These are phyloP conservation scores for Cladosporium sp. DNA, from an alignment of 2,329 filamentous ascomycete species.

Conservation along the genomic window DNA sequence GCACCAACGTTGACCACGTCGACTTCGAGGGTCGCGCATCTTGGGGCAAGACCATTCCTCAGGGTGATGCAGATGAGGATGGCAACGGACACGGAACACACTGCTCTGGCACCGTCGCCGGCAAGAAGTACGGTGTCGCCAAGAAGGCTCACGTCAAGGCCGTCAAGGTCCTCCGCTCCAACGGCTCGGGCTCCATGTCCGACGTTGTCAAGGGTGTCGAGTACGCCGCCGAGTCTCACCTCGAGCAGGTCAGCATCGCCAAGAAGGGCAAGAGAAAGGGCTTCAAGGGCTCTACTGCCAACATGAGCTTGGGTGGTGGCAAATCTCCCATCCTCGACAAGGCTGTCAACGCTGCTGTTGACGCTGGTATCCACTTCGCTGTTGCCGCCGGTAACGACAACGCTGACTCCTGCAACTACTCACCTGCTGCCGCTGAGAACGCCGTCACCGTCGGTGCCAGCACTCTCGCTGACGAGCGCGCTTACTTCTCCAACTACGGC, in stretches of 20 bases:
- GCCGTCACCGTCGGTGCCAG: slow-evolving; percentile 96
- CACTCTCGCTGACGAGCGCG: slow-evolving; percentile 89
- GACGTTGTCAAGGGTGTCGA: slow-evolving; percentile 99
- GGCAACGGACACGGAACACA: slow-evolving; percentile 99
- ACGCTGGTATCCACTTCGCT: slow-evolving; percentile 92
- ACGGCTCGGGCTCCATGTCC: slow-evolving; percentile 97
- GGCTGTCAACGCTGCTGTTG: slow-evolving; percentile 90
- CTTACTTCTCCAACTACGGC: slow-evolving; percentile 99
- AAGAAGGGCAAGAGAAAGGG: slow-evolving; percentile 89
- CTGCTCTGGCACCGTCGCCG: slow-evolving; percentile 96
- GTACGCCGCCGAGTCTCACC: slow-evolving; percentile 81
- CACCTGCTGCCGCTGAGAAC: slow-evolving; percentile 85
- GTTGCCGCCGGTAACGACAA: slow-evolving; percentile 99
- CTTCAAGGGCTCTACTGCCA: slow-evolving; percentile 98
- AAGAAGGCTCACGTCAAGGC: slow-evolving; percentile 98
- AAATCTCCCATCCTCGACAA: slow-evolving; percentile 90
- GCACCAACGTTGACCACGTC: slow-evolving; percentile 89
- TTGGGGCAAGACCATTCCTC: slow-evolving; percentile 96
- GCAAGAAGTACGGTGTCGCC: slow-evolving; percentile 98
- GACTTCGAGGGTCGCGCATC: slow-evolving; percentile 95
- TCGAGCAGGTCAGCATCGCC: slow-evolving; percentile 71
- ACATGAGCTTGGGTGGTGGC: slow-evolving; percentile 98
- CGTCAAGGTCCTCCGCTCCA: slow-evolving; percentile 97
- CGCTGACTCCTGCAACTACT: slow-evolving; percentile 98
- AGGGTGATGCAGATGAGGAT: slow-evolving; percentile 80